A percentile compares a stretch with the other conserved stretches of the same genome.
phyloP scores from a whole-genome alignment of 129 eudicot species.

The Logfia minima region DNA sequence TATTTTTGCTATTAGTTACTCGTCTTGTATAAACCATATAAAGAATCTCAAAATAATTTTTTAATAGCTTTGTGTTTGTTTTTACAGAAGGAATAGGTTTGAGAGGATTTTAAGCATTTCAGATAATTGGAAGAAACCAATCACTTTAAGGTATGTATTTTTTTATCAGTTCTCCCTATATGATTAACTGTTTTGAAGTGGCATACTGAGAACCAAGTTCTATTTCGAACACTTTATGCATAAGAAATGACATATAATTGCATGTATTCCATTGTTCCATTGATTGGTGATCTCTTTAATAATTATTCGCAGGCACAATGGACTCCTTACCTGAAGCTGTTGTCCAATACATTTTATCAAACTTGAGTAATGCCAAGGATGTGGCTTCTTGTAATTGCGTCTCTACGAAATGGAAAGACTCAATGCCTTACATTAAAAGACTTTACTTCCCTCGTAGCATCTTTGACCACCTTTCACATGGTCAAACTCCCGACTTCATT shows the following conservation, averaged over 20 bases:
- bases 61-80: background rate
- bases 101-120: constrained; percentile 20
- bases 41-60: background rate
- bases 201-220: background rate
- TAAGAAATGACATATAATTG: background rate
- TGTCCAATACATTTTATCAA: constrained; percentile 62
- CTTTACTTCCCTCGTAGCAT: constrained; percentile 81
- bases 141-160: background rate
- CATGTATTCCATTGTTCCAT: background rate
- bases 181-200: background rate
- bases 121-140: constrained; percentile 31
- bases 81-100: constrained; percentile 15
- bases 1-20: background rate
- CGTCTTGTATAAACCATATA: background rate
- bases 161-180: background rate
- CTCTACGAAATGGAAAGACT: constrained; percentile 72
- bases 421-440: constrained; percentile 58
- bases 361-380: constrained; percentile 63
- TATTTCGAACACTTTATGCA: background rate
- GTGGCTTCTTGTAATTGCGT: constrained; percentile 77
- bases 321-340: constrained; percentile 81
- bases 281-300: constrained; percentile 33
- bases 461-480: constrained; percentile 50
- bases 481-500: constrained; percentile 53
- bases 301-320: constrained; percentile 47